phyloP scores from a whole-genome alignment of 2,329 filamentous ascomycete species.

The Hysterium pulicare region DNA sequence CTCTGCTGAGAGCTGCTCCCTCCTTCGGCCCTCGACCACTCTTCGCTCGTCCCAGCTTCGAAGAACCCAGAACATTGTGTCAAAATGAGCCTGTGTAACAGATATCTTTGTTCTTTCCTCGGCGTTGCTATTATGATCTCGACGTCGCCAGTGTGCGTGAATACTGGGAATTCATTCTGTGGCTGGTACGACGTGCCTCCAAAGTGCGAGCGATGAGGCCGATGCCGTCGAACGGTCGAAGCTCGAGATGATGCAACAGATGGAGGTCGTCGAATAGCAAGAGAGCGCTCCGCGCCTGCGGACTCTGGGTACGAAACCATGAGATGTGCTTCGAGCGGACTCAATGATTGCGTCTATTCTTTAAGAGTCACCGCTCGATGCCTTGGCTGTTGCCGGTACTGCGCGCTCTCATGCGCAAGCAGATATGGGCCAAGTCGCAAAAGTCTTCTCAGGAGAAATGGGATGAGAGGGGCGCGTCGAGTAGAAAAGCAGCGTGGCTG shows the following conservation, averaged over 20 bases:
- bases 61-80: constrained; percentile 93
- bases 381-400: too few species aligned
- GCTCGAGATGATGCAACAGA: constrained; percentile 61
- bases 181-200: constrained; percentile 65
- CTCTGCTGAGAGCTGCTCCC: constrained; percentile 23
- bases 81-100: constrained; percentile 83
- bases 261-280: constrained; percentile 59
- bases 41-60: constrained; percentile 75
- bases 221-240: constrained; percentile 57
- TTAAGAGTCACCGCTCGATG: too few species aligned
- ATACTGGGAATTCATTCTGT: constrained; percentile 90
- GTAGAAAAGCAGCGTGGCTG: constrained; percentile 23
- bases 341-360: not conserved
- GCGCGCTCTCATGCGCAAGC: not conserved
- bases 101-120: constrained; percentile 74
- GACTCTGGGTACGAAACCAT: constrained; percentile 64
- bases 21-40: constrained; percentile 60
- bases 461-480: constrained; percentile 11
- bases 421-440: not conserved
- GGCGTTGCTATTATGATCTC: constrained; percentile 75
- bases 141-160: constrained; percentile 86
- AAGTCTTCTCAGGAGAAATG: not conserved
- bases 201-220: constrained; percentile 77
- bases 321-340: constrained; percentile 11
- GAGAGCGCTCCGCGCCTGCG: constrained; percentile 50